Evolutionary conservation across 139 green algal species (phyloP), one percentile per base, ranked within the genome.

Genomic region (Nannochloris sp.): DNA sequence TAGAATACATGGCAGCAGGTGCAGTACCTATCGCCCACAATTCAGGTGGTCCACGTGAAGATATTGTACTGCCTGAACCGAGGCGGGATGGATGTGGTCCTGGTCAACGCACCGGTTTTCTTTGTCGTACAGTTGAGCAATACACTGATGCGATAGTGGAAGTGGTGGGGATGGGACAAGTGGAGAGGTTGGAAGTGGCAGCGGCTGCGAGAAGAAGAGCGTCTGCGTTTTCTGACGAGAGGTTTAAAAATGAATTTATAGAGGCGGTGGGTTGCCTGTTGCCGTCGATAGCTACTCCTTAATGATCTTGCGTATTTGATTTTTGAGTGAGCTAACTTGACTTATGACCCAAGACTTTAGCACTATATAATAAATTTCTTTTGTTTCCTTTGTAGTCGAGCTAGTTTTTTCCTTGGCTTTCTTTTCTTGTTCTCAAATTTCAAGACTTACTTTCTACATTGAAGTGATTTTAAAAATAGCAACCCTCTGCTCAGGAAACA

Each of bases 1-100:
- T 99, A 23, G 92, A 98, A 80, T 99, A 96, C 81, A 97, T 97
- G 92, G 93, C 93, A 12, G 88, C 90, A 74, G 90, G 90, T 1
- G 80, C 85, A 7, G 80, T 96, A 14, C 86, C 91, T 25, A 91
- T 97, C 31, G 92, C 85, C 12, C 83, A 97, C 72, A 78, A 89
- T 61, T 96, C 89, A 25, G 92, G 79, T 10, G 85, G 87, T 0
- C 87, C 87, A 3, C 35, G 34, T 0, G 56, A 67, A 37, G 87
- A 92, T 76, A 93, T 95, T 29, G 75, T 95, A 25, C 6, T 37
- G 58, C 27, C 15, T 5, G 29, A 35, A 31, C 58, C 23, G 46
- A n/a, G n/a, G n/a, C 10, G 47, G 42, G 23, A 56, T 27, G 27
- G 39, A 19, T 27, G 12, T 23, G 33, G 38, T 37, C 4, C 14